These are phyloP conservation scores for Exophiala viscosa DNA, from an alignment of 2,329 filamentous ascomycete genomes.

Conservation along the genomic window DNA sequence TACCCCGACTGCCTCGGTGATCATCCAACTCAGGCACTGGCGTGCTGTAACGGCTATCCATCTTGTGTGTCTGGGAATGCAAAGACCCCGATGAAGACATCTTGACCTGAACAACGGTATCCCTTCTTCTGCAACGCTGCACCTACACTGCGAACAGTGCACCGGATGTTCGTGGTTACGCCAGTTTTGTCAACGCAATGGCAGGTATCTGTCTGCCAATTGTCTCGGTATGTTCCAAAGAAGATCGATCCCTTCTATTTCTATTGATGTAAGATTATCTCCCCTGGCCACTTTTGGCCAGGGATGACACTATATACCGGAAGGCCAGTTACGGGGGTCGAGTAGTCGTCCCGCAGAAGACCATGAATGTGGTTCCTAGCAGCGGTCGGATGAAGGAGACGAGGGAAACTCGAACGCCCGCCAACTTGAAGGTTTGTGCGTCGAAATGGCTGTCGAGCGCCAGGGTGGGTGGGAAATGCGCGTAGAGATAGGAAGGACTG, in stretches of 20 bases:
- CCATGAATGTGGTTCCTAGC: slow-evolving; percentile 87
- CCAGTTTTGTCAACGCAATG: slow-evolving; percentile 10
- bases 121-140: not conserved
- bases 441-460: slow-evolving; percentile 39
- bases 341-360: slow-evolving; percentile 94
- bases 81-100: slow-evolving; percentile 51
- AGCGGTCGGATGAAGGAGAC: slow-evolving; percentile 80
- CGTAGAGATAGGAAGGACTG: slow-evolving; percentile 28
- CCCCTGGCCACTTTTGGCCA: slow-evolving; percentile 14
- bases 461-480: slow-evolving; percentile 34
- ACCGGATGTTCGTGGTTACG: slow-evolving; percentile 1
- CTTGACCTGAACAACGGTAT: slow-evolving; percentile 13
- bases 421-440: slow-evolving; percentile 78
- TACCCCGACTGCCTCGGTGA: slow-evolving; percentile 57
- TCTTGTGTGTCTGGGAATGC: slow-evolving; percentile 55
- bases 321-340: slow-evolving; percentile 86
- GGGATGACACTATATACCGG: slow-evolving; percentile 4
- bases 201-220: slow-evolving; percentile 4
- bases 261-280: not conserved
- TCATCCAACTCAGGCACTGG: slow-evolving; percentile 72
- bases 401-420: slow-evolving; percentile 70
- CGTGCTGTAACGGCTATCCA: slow-evolving; percentile 60
- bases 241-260: not conserved
- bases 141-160: slow-evolving; percentile 10
- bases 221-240: not conserved